Evolutionary conservation across 2,329 filamentous ascomycete species (phyloP).

Genomic region (Pseudogymnoascus sp.): DNA sequence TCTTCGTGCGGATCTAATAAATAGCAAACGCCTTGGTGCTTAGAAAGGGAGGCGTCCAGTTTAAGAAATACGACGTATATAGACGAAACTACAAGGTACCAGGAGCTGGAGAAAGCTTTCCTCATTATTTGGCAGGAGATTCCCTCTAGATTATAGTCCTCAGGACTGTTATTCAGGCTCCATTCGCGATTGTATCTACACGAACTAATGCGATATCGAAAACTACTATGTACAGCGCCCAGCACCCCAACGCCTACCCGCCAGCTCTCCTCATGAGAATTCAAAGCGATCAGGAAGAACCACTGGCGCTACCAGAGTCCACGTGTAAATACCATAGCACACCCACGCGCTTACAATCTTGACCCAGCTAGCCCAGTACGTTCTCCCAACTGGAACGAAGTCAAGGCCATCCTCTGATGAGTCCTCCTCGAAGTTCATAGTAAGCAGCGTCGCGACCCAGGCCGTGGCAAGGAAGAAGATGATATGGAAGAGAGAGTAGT

Average conservation of each 20-base stretch:
- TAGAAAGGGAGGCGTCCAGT: neutral
- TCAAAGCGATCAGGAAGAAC: constrained; percentile 82
- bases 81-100: neutral
- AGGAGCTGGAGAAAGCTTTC: neutral
- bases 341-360: constrained; percentile 98
- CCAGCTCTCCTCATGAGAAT: constrained; percentile 29
- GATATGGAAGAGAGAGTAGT: constrained; percentile 89
- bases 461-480: constrained; percentile 96
- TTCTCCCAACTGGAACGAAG: constrained; percentile 88
- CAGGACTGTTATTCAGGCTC: neutral
- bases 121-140: neutral
- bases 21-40: neutral
- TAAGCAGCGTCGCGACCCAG: constrained; percentile 89
- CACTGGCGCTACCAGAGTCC: constrained; percentile 84
- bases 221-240: constrained; percentile 2
- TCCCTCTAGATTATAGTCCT: neutral
- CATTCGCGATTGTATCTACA: neutral
- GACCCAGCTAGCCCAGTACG: constrained; percentile 97
- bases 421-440: constrained; percentile 65
- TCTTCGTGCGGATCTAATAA: neutral
- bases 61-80: neutral
- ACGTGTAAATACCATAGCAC: constrained; percentile 88
- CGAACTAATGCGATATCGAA: neutral
- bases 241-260: neutral
- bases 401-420: constrained; percentile 58